Conservation (phyloP, 495 filamentous ascomycete species). For the Penicillium nucicola region DNA sequence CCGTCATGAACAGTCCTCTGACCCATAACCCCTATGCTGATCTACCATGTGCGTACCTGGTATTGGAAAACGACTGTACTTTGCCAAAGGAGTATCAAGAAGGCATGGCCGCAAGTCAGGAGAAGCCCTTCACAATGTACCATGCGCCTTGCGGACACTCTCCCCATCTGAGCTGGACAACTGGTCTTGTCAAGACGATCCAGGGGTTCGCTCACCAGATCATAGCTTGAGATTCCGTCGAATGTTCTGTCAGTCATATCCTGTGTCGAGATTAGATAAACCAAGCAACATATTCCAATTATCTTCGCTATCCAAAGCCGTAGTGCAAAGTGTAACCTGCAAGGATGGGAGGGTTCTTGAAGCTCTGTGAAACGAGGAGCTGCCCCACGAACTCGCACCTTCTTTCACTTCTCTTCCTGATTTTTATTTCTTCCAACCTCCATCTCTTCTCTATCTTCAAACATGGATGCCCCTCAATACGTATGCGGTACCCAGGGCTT, state of each 20-base stretch:
- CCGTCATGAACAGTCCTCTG: conserved; percentile 19
- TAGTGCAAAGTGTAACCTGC: too few relatives aligned
- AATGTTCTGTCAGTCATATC: conserved; percentile 9
- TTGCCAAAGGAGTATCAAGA: conserved; percentile 28
- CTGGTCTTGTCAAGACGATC: conserved; percentile 14
- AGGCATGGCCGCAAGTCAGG: conserved; percentile 24
- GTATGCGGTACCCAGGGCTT: conserved; percentile 12
- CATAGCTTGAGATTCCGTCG: neutral
- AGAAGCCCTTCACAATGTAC: conserved; percentile 22
- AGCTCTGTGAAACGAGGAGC: too few relatives aligned
- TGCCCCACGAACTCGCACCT: too few relatives aligned
- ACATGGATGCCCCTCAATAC: conserved; percentile 9
- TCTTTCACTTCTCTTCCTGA: neutral
- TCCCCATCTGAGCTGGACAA: conserved; percentile 27
- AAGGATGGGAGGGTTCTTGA: too few relatives aligned
- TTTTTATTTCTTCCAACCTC: neutral
- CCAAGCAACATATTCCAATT: too few relatives aligned
- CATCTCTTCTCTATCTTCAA: neutral
- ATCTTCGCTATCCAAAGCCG: too few relatives aligned
- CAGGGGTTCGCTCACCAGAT: conserved; percentile 12
- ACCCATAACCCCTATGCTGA: conserved; percentile 30
- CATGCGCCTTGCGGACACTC: conserved; percentile 22
- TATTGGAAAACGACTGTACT: conserved; percentile 23
- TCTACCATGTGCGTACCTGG: conserved; percentile 34
- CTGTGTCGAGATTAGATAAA: neutral